A percentile compares a stretch with the other conserved stretches of the same genome.
phyloP scores from a whole-genome alignment of 78 protist genomes.

The Guillardia theta region DNA sequence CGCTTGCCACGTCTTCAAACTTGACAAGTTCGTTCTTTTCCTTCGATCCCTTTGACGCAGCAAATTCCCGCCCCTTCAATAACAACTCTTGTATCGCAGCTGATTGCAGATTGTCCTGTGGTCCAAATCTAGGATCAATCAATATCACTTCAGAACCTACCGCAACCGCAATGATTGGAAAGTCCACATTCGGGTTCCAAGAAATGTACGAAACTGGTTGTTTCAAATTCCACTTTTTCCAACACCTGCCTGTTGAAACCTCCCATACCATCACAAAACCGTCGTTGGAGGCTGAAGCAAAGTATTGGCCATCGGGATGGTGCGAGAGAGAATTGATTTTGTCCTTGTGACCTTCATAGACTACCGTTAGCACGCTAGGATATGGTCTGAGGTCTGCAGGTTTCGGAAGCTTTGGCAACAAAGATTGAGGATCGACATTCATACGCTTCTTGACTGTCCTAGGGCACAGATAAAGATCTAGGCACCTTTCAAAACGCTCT shows the following conservation, averaged over 20 bases:
- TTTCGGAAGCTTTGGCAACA: conserved; percentile 89
- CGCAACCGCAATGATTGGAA: neutral
- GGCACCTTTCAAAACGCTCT: conserved; percentile 92
- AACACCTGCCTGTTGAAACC: conserved; percentile 80
- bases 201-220: conserved; percentile 57
- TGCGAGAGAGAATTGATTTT: conserved; percentile 73
- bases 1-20: neutral
- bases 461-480: conserved; percentile 90
- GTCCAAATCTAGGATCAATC: neutral
- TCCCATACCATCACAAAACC: conserved; percentile 86
- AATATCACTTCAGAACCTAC: neutral
- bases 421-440: conserved; percentile 56
- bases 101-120: neutral
- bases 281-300: conserved; percentile 83
- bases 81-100: neutral
- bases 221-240: conserved; percentile 41
- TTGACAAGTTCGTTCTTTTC: neutral
- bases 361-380: conserved; percentile 72
- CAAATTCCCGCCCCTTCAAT: neutral
- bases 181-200: conserved; percentile 79
- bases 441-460: conserved; percentile 54
- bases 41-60: neutral
- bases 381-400: conserved; percentile 92
- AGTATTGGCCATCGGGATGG: conserved; percentile 86
- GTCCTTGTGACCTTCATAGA: conserved; percentile 65